phyloP scores from a whole-genome alignment of 768 basidiomycete species.

The Boletus rex-veris region DNA sequence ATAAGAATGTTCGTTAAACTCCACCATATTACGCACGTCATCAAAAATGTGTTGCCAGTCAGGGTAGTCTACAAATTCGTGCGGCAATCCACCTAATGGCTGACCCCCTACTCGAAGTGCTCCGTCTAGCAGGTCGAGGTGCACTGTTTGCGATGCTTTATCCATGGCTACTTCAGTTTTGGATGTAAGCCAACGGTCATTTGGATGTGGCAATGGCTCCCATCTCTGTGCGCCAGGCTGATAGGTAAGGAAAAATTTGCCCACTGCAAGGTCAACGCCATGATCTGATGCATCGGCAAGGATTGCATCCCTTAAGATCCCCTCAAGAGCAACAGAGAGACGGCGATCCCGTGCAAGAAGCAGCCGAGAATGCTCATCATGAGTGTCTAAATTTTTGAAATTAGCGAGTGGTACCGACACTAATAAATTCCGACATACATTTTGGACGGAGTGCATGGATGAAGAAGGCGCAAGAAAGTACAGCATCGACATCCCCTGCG shows the following conservation, averaged over 20 bases:
- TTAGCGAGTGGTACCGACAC: not conserved
- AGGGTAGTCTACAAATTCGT: not conserved
- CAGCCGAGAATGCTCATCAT: not conserved
- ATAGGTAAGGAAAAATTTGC: not conserved
- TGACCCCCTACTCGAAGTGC: slow-evolving; percentile 18
- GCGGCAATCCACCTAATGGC: slow-evolving; percentile 10
- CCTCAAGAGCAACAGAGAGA: too few species aligned
- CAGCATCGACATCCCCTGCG: too few species aligned
- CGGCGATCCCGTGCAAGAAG: too few species aligned
- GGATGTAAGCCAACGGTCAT: slow-evolving; percentile 16
- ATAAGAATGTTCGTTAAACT: too few species aligned
- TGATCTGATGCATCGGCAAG: not conserved
- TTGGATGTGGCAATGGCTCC: not conserved
- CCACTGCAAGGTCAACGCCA: slow-evolving; percentile 12
- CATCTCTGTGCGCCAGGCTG: slow-evolving; percentile 5
- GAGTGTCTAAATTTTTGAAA: not conserved
- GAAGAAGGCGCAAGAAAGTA: slow-evolving; percentile 6
- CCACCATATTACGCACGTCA: not conserved
- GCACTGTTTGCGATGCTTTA: not conserved
- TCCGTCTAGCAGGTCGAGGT: slow-evolving; percentile 13
- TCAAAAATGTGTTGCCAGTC: not conserved
- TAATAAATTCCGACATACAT: not conserved
- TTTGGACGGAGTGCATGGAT: slow-evolving; percentile 13
- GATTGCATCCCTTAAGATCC: too few species aligned
- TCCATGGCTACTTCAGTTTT: not conserved